phyloP scores from a whole-genome alignment of 75 land plant genomes.

The Selaginella moellendorffii region DNA sequence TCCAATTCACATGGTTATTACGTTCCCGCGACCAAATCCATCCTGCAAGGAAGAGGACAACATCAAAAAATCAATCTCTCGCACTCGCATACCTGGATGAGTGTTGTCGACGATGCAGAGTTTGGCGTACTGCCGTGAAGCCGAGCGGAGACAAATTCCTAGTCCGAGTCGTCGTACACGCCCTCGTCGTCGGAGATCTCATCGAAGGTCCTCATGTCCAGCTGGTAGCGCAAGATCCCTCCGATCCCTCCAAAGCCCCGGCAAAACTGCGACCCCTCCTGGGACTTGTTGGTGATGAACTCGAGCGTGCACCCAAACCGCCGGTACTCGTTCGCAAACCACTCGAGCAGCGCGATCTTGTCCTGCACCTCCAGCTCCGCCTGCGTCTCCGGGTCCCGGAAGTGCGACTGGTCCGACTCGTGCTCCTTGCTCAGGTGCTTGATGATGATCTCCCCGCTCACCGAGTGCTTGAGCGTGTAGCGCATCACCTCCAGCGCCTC shows the following conservation, averaged over 20 bases:
- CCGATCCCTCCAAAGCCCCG: slow-evolving; percentile 65
- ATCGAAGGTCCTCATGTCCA: slow-evolving; percentile 50
- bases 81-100: no score
- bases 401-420: slow-evolving; percentile 38
- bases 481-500: slow-evolving; percentile 44
- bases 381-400: slow-evolving; percentile 24
- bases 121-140: no score
- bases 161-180: slow-evolving; percentile 46
- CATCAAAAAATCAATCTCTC: no score
- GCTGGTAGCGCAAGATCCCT: slow-evolving; percentile 53
- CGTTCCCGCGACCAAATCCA: no score
- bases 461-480: slow-evolving; percentile 32
- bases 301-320: slow-evolving; percentile 43
- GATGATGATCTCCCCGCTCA: slow-evolving; percentile 36
- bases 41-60: no score
- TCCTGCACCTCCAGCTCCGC: slow-evolving; percentile 60
- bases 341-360: slow-evolving; percentile 39
- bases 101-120: no score
- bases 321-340: slow-evolving; percentile 58
- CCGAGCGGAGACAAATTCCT: no score
- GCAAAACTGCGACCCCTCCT: slow-evolving; percentile 63
- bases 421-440: slow-evolving; percentile 55
- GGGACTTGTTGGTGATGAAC: slow-evolving; percentile 57
- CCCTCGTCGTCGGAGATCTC: slow-evolving; percentile 41
- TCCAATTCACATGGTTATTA: no score